Percentiles rank a stretch among this genome's conserved stretches.
Conservation (phyloP, 306 rosid genomes). For the barrel medic (Medicago truncatula) region MtrunA17r5.0-ANR NC_053049.1:28504001-28504500, state of each 20-base stretch:
- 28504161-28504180: slow-evolving; percentile 95
- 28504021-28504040: not conserved
- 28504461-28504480: not conserved
- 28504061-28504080: not conserved
- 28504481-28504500: not conserved
- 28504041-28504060: not conserved
- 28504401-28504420: not conserved
- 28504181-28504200: slow-evolving; percentile 96
- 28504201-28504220: slow-evolving; percentile 91
- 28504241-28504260: slow-evolving; percentile 42
- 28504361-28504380: not conserved
- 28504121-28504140: not conserved
- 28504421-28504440: not conserved
- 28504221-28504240: slow-evolving; percentile 66
- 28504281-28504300: slow-evolving; percentile 28
- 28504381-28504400: not conserved
- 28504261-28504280: slow-evolving; percentile 27
- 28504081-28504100: not conserved
- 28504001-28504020: not conserved
- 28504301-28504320: slow-evolving; percentile 9
- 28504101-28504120: not conserved
- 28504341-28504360: not conserved
- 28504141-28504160: slow-evolving; percentile 51
- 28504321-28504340: not conserved
- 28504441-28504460: not conserved